Conservation (phyloP, 495 filamentous ascomycete species). For the Oidiodendron maius region DNA sequence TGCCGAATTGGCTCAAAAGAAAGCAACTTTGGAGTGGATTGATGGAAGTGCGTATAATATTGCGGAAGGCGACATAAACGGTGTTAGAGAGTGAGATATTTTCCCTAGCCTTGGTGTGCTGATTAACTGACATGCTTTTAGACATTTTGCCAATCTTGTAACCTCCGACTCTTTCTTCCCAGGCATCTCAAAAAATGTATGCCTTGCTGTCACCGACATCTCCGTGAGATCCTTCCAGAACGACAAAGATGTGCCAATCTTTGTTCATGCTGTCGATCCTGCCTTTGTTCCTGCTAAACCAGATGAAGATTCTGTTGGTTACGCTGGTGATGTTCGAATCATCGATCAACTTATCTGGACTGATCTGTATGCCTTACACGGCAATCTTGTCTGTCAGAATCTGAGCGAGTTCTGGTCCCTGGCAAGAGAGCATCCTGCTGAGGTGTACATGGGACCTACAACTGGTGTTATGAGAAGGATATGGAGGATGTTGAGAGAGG, state of each 20-base stretch:
- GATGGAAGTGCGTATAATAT: constrained; percentile 27
- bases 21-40: constrained; percentile 28
- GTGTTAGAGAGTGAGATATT: constrained; percentile 20
- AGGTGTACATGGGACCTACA: constrained; percentile 30
- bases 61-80: constrained; percentile 24
- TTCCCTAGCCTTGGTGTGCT: not conserved
- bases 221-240: constrained; percentile 20
- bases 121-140: constrained; percentile 8
- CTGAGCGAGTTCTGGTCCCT: constrained; percentile 28
- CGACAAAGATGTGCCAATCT: constrained; percentile 2
- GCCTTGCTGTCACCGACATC: constrained; percentile 21
- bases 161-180: constrained; percentile 1
- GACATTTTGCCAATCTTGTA: constrained; percentile 16
- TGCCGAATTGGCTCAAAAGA: constrained; percentile 17
- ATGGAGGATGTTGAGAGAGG: constrained; percentile 9
- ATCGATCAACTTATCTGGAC: constrained; percentile 30
- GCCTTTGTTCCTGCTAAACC: constrained; percentile 15
- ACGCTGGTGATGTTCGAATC: constrained; percentile 27
- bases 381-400: constrained; percentile 4
- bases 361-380: constrained; percentile 24
- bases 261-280: constrained; percentile 26
- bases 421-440: constrained; percentile 26
- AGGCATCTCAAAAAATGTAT: constrained; percentile 19
- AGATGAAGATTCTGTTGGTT: constrained; percentile 19
- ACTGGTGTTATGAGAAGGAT: constrained; percentile 14